These are phyloP conservation scores for Echites panduratus DNA, from an alignment of 257 asterid genomes.

Conservation along the genomic window DNA sequence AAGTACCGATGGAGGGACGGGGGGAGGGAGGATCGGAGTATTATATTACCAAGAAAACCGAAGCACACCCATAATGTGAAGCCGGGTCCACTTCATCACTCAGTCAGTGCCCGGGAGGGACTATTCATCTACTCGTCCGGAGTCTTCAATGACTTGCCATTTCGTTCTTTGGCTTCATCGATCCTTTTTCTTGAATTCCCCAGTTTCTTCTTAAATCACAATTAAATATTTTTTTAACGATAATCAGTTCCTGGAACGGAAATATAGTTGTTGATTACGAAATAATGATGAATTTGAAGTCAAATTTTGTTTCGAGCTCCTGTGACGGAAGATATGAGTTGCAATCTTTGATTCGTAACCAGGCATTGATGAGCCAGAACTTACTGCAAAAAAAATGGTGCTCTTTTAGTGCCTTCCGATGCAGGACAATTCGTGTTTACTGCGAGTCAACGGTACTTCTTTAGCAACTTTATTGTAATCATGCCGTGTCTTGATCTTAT, in stretches of 20 bases:
- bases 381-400: slow-evolving; percentile 13
- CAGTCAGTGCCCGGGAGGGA: no score
- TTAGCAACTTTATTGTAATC: not conserved
- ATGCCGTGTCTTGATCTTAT: not conserved
- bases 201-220: no score
- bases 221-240: no score
- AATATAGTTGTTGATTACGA: not conserved
- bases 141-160: not conserved
- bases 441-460: slow-evolving; percentile 44
- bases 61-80: no score
- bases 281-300: slow-evolving; percentile 28
- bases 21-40: no score
- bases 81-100: no score
- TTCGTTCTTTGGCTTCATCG: not conserved
- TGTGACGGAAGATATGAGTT: slow-evolving; percentile 25
- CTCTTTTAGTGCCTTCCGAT: slow-evolving; percentile 15
- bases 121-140: not conserved
- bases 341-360: slow-evolving; percentile 9
- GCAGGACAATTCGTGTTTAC: slow-evolving; percentile 32
- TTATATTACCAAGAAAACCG: no score
- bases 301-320: slow-evolving; percentile 22
- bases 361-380: slow-evolving; percentile 24
- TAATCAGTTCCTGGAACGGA: not conserved
- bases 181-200: slow-evolving; percentile 5
- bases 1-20: no score